Base-by-base conservation (phyloP, 2,329 filamentous ascomycete genomes). In the Coniella vitis region DNA sequence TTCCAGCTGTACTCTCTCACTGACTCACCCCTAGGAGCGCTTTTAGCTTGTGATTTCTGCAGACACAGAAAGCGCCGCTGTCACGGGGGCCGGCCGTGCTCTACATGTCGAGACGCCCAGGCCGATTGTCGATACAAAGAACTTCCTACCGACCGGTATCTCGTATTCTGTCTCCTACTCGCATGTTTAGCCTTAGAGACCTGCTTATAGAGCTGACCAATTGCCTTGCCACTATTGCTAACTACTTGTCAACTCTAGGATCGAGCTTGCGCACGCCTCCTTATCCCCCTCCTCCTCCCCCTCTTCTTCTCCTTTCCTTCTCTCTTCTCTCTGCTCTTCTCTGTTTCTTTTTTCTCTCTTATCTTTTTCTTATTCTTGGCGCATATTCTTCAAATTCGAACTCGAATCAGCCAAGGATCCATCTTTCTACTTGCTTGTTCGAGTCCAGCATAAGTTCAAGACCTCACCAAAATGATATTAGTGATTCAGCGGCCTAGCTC, bases 401-500 rank as follows among this genome's bases (percentile, higher is more conserved):
- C n/a, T n/a, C n/a, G n/a, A n/a, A n/a, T n/a, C n/a, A n/a, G n/a
- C n/a, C n/a, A n/a, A n/a, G n/a, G n/a, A n/a, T n/a, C n/a, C n/a
- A n/a, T n/a, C n/a, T n/a, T n/a, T n/a, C n/a, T n/a, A n/a, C n/a
- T n/a, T n/a, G n/a, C n/a, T n/a, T n/a, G n/a, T n/a, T n/a, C n/a
- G n/a, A n/a, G n/a, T n/a, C n/a, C n/a, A n/a, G n/a, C n/a, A n/a
- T n/a, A n/a, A n/a, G n/a, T n/a, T n/a, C n/a, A n/a, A n/a, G n/a
- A n/a, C n/a, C n/a, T n/a, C n/a, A n/a, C 35, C 17, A 53, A 47
- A 20, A 44, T 58, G 37, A 60, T 31, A 25, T 32, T 49, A 83
- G 84, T 61, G 85, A 89, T 61, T 79, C 87, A 25, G 69, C 85
- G 13, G 84, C 85, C 9, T 84, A 88, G 60, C 71, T 88, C 51